These are phyloP conservation scores for Nakazawaea populi DNA, from an alignment of 805 yeast species.

Conservation along the genomic window DNA sequence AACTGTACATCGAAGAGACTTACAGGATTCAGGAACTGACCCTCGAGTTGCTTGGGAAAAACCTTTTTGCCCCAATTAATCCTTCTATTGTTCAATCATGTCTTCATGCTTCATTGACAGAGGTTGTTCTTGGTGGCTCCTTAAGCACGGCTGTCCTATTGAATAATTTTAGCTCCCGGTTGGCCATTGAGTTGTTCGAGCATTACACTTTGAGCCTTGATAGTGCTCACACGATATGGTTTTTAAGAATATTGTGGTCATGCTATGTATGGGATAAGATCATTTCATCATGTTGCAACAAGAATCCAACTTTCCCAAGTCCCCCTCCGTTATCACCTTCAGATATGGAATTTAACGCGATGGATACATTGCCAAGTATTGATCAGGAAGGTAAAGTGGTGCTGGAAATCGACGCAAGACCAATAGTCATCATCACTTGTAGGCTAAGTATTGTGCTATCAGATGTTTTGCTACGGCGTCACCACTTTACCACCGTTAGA, in stretches of 20 bases:
- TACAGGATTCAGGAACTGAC: not conserved
- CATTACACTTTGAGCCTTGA: slow-evolving; percentile 1
- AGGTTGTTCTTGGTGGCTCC: slow-evolving; percentile 4
- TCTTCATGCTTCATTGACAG: slow-evolving; percentile 2
- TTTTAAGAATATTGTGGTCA: slow-evolving; percentile 12
- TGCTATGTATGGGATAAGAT: slow-evolving; percentile 14
- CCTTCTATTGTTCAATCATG: slow-evolving; percentile 1
- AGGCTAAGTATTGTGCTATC: slow-evolving; percentile 8
- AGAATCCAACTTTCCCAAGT: slow-evolving; percentile 7
- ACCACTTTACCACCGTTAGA: slow-evolving; percentile 7
- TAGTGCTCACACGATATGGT: not conserved
- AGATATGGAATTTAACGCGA: slow-evolving; percentile 7
- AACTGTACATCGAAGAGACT: not conserved
- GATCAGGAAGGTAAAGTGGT: slow-evolving; percentile 1
- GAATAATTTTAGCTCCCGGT: not conserved
- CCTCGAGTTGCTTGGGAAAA: not conserved
- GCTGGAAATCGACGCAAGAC: slow-evolving; percentile 10
- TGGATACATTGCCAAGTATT: slow-evolving; percentile 9
- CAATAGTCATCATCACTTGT: slow-evolving; percentile 11
- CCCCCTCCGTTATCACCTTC: slow-evolving; percentile 12
- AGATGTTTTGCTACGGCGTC: slow-evolving; percentile 7
- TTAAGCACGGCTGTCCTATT: not conserved
- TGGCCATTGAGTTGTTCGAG: slow-evolving; percentile 7
- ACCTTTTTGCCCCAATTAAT: not conserved
- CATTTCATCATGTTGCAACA: slow-evolving; percentile 7